Evolutionary conservation across 257 asterid genomes (phyloP).

Genomic region (Phtheirospermum japonicum): DNA sequence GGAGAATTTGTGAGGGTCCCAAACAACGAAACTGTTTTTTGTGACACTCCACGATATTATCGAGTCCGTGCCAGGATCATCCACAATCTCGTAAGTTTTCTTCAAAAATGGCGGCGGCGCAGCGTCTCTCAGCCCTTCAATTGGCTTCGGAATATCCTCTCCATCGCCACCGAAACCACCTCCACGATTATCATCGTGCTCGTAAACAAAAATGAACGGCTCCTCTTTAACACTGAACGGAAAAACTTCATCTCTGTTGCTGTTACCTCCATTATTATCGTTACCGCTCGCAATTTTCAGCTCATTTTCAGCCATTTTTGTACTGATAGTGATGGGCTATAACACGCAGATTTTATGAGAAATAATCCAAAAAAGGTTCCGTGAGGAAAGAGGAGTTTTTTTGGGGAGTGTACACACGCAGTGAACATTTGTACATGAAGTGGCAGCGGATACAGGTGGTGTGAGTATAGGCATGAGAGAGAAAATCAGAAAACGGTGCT

Average conservation of each 20-base stretch:
- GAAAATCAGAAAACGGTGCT: conserved; percentile 22
- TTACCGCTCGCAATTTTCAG: not conserved
- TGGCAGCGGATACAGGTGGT: conserved; percentile 13
- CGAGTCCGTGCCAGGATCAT: conserved; percentile 68
- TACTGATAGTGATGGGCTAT: not conserved
- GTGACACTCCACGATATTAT: conserved; percentile 66
- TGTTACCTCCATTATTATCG: not conserved
- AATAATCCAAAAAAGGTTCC: not conserved
- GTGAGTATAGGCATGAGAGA: conserved; percentile 2
- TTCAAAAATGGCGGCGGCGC: conserved; percentile 85
- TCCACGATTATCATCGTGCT: conserved; percentile 27
- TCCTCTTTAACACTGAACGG: conserved; percentile 54
- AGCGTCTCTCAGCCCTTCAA: conserved; percentile 55
- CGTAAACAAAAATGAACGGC: conserved; percentile 41
- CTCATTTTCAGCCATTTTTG: conserved; percentile 20
- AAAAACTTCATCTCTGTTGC: not conserved
- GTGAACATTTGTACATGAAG: not conserved
- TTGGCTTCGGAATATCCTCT: conserved; percentile 40
- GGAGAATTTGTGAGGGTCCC: conserved; percentile 78
- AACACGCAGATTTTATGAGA: not conserved
- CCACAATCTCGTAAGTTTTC: conserved; percentile 88
- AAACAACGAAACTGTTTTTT: conserved; percentile 59
- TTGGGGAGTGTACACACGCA: not conserved
- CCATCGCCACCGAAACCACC: conserved; percentile 21
- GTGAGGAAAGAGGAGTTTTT: too few species aligned